Base-by-base conservation (phyloP, 139 green algal genomes). In the Volvox africanus region DNA sequence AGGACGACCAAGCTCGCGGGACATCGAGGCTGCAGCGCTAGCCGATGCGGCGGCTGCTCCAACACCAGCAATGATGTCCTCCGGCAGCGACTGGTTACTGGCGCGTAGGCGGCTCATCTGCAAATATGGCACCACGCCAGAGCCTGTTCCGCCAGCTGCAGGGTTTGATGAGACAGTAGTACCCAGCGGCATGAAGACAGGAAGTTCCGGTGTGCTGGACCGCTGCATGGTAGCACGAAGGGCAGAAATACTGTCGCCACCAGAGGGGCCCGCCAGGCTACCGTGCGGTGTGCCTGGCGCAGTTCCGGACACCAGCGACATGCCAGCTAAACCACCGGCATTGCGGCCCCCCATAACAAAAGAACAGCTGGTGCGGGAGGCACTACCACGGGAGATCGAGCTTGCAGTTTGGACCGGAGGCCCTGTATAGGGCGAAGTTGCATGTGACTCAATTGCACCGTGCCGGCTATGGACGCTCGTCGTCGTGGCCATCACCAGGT, bases 51-150 rank as follows among this genome's bases (percentile, higher is more conserved):
- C 44, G 0, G 69, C 84, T 2, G 35, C 11, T 33, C 67, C 36
- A 26, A 36, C 81, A 32, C 16, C 61, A 2, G 61, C 26, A 36
- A 79, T 26, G 33, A 36, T 32, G 30, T 90, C 86, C 0, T 90
- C 86, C 0, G 86, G 86, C 30, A 90, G 30, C 0, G 86, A 90
- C 86, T 90, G 86, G 73, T 90, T 26, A 69, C 86, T 90, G 71
- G 71, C 50, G 30, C 86, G 86, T 18, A 90, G 71, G 50, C 86
- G 86, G 18, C 68, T 30, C 75, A 81, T 55, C 32, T 55, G 75
- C 24, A 79, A 20, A 35, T 13, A 80, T 22, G 75, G 13, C 75
- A 24, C 14, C 32, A 81, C 30, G 75, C 30, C 75, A 30, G 32
- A 19, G 37, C 36, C 78, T 21, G 80, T 14, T 28, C 50, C 80